Conservation (phyloP, 2,329 filamentous ascomycete species). For the Calonectria crousiana region DNA sequence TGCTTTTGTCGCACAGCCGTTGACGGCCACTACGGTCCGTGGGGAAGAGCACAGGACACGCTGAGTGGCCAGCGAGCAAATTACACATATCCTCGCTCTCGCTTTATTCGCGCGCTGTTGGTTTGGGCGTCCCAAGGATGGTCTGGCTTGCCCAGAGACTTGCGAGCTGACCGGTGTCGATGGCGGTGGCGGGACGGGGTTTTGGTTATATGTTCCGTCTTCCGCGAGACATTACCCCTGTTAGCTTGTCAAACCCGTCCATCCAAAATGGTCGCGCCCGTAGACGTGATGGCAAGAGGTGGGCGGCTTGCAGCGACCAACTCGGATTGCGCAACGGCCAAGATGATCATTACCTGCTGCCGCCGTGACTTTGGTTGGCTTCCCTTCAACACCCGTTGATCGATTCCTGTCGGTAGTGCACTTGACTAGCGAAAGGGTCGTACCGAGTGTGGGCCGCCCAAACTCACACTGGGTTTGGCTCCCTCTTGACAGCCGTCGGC, state of each 20-base stretch:
- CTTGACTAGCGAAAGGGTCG: not conserved
- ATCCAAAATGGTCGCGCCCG: not conserved
- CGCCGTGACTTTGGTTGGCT: not conserved
- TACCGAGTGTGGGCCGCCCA: not conserved
- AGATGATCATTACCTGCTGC: not conserved
- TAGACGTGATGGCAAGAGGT: not conserved
- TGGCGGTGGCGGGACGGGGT: not conserved
- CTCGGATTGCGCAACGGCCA: not conserved
- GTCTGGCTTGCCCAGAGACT: not conserved
- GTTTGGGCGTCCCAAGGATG: not conserved
- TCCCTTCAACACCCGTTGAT: not conserved
- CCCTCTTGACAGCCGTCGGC: not conserved
- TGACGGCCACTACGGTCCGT: constrained; percentile 2
- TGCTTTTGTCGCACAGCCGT: not conserved
- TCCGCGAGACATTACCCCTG: constrained; percentile 16
- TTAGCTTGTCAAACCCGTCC: not conserved
- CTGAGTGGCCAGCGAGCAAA: not conserved
- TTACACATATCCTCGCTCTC: not conserved
- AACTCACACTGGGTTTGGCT: not conserved
- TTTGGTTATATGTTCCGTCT: constrained; percentile 1
- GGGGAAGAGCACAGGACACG: not conserved
- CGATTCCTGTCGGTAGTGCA: not conserved
- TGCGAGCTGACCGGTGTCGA: not conserved
- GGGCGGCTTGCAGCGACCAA: not conserved
- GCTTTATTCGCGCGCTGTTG: not conserved